phyloP scores from a whole-genome alignment of 768 basidiomycete genomes.

The Pisolithus sp. region DNA sequence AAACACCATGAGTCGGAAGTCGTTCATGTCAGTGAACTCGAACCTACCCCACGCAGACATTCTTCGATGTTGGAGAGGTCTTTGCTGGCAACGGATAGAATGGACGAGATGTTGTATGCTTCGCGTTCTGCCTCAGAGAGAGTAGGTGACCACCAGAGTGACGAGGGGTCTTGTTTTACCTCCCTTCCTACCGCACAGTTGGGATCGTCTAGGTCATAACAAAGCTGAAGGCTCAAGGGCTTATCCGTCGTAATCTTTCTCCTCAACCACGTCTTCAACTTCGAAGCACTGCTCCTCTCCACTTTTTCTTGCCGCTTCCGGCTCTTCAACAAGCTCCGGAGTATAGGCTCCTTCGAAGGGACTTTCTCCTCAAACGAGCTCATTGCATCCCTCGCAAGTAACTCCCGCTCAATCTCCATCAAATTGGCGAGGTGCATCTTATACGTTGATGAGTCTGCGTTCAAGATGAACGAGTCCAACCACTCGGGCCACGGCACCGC shows the following conservation, averaged over 20 bases:
- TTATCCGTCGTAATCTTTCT: constrained; percentile 45
- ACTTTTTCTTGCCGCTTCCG: constrained; percentile 31
- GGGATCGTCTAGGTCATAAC: constrained; percentile 35
- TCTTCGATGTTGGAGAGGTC: constrained; percentile 54
- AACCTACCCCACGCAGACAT: constrained; percentile 46
- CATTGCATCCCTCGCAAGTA: constrained; percentile 20
- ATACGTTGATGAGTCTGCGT: constrained; percentile 31
- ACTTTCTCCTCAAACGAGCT: constrained; percentile 19
- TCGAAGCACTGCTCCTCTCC: constrained; percentile 36
- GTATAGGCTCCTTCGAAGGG: constrained; percentile 28
- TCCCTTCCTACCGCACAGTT: constrained; percentile 35
- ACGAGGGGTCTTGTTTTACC: constrained; percentile 22
- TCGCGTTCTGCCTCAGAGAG: constrained; percentile 29
- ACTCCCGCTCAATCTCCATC: constrained; percentile 30
- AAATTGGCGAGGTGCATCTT: constrained; percentile 29
- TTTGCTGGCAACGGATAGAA: constrained; percentile 46
- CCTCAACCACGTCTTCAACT: constrained; percentile 59
- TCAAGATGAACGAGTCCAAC: constrained; percentile 33
- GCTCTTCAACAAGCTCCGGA: constrained; percentile 39
- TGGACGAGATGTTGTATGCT: constrained; percentile 38
- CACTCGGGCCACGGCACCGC: constrained; percentile 34
- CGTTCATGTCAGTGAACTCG: constrained; percentile 3
- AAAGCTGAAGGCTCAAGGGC: constrained; percentile 32
- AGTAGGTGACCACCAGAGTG: constrained; percentile 1
- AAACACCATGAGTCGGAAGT: constrained; percentile 2